Evolutionary conservation across 225 moss, liverwort and hornwort genomes (phyloP).

Genomic region (Ulota crispa): DNA sequence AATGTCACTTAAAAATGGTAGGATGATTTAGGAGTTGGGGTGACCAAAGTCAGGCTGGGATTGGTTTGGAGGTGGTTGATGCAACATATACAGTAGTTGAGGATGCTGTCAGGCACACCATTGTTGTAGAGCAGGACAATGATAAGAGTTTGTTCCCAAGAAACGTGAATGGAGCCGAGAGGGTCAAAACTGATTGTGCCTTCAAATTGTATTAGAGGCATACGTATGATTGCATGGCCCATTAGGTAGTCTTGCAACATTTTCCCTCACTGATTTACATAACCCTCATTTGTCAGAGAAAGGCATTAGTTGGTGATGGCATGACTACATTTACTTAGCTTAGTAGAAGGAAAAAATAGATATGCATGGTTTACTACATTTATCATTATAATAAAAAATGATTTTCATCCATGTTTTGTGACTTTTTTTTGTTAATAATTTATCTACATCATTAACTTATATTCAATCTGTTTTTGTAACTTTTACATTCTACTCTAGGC

Average conservation of each 20-base stretch:
- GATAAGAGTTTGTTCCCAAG: not conserved
- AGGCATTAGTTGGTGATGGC: too few species aligned
- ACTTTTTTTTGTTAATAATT: too few species aligned
- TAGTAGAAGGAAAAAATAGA: too few species aligned
- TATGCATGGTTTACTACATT: too few species aligned
- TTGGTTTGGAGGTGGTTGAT: conserved; percentile 7
- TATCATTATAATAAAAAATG: too few species aligned
- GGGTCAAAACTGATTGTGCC: not conserved
- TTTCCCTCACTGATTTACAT: too few species aligned
- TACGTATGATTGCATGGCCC: not conserved
- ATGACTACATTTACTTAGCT: too few species aligned
- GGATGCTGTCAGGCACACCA: not conserved
- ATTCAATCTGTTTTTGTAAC: too few species aligned
- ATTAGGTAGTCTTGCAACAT: not conserved
- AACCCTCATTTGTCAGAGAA: too few species aligned
- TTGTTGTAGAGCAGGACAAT: not conserved
- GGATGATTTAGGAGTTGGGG: not conserved
- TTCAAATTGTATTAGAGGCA: not conserved
- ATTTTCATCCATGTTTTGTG: too few species aligned
- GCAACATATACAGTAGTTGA: not conserved
- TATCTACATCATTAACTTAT: too few species aligned
- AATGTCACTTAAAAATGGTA: not conserved
- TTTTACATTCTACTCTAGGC: too few species aligned
- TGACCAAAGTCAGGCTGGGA: not conserved
- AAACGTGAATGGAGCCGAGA: not conserved